phyloP scores from a whole-genome alignment of 73 alveolate species.

The Paramecium primaurelia region DNA sequence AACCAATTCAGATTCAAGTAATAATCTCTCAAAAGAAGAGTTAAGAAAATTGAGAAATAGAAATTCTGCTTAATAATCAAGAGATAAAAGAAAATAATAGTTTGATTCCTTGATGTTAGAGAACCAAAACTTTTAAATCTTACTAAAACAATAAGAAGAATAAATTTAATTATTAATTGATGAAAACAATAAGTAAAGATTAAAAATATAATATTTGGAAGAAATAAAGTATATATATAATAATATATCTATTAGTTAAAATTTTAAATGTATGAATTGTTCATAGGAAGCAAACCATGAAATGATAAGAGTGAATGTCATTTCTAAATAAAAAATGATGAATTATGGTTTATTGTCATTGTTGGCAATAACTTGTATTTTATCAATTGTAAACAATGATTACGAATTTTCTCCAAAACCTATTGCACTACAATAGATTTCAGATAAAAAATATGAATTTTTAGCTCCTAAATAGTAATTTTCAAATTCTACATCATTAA shows the following conservation, averaged over 20 bases:
- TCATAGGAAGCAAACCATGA: background rate
- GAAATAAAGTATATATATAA: background rate
- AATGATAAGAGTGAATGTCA: background rate
- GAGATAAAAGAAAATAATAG: background rate
- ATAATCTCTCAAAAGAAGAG: background rate
- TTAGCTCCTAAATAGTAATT: background rate
- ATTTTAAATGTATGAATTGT: background rate
- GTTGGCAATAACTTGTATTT: background rate
- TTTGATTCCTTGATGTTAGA: background rate
- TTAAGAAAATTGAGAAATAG: background rate
- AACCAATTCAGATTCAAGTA: background rate
- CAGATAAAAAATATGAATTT: background rate
- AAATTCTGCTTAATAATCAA: background rate
- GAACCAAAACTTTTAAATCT: background rate
- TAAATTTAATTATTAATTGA: background rate
- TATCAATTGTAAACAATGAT: background rate
- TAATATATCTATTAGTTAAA: background rate
- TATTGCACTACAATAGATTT: background rate
- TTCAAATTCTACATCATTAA: background rate
- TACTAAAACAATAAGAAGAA: background rate
- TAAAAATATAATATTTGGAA: background rate
- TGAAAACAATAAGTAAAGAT: background rate
- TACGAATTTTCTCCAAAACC: background rate
- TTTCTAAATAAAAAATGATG: background rate
- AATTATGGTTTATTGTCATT: background rate